Percentiles rank a stretch among this genome's conserved stretches.
Evolutionary conservation across 2,329 filamentous ascomycete genomes (phyloP).

Genomic region (Penicillium polonicum): DNA sequence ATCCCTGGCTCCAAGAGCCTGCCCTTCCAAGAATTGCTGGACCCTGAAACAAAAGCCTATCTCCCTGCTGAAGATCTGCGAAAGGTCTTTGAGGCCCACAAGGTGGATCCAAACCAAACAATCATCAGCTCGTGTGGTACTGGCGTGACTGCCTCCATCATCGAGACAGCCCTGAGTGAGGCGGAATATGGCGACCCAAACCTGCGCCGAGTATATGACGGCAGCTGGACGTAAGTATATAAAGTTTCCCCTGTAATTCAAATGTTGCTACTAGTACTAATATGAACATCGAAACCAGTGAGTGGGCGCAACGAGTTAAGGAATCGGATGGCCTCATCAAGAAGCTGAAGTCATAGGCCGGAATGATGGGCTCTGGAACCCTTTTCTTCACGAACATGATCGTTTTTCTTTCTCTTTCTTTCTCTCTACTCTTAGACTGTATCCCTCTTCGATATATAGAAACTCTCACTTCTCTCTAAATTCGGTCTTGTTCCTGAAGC

Average conservation of each 20-base stretch:
- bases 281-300: slow-evolving; percentile 30
- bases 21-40: slow-evolving; percentile 75
- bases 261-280: slow-evolving; percentile 2
- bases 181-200: slow-evolving; percentile 69
- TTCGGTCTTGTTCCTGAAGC: neutral
- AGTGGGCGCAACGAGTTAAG: slow-evolving; percentile 53
- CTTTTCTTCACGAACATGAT: neutral
- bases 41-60: slow-evolving; percentile 78
- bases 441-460: slow-evolving; percentile 2
- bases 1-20: slow-evolving; percentile 85
- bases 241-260: neutral
- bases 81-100: slow-evolving; percentile 74
- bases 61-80: slow-evolving; percentile 69
- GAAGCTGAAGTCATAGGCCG: slow-evolving; percentile 28
- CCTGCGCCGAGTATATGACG: slow-evolving; percentile 80
- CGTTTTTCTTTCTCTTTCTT: neutral
- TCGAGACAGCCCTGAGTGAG: slow-evolving; percentile 81
- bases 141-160: slow-evolving; percentile 86
- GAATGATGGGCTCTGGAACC: neutral
- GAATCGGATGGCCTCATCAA: slow-evolving; percentile 49
- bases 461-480: neutral
- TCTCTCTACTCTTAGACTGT: slow-evolving; percentile 1
- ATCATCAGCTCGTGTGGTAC: slow-evolving; percentile 90
- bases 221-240: slow-evolving; percentile 87
- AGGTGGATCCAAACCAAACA: slow-evolving; percentile 73